phyloP scores from a whole-genome alignment of 2,329 filamentous ascomycete genomes.

The Arthrobotrys conoides region DNA sequence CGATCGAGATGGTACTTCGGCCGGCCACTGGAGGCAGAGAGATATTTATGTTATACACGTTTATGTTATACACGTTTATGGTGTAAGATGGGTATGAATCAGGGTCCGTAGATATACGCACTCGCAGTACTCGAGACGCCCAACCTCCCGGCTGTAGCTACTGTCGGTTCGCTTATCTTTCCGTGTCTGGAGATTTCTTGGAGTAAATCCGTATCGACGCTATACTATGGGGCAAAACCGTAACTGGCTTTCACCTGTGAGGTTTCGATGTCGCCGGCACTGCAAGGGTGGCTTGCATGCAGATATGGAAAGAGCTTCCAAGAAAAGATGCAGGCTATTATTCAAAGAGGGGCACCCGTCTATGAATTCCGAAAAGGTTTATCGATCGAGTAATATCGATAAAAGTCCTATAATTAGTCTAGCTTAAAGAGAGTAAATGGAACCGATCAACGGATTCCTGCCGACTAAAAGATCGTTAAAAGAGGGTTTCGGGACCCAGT shows the following conservation, averaged over 20 bases:
- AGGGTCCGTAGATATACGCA: constrained; percentile 38
- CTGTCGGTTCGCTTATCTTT: constrained; percentile 49
- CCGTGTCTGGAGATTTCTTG: constrained; percentile 42
- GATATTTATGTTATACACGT: constrained; percentile 53
- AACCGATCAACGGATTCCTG: constrained; percentile 61
- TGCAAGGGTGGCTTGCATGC: constrained; percentile 55
- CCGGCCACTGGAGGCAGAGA: constrained; percentile 48
- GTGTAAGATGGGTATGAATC: constrained; percentile 23
- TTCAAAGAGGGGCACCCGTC: constrained; percentile 38
- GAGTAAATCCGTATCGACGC: constrained; percentile 2
- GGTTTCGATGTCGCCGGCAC: constrained; percentile 38
- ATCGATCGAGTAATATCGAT: constrained; percentile 36
- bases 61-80: neutral
- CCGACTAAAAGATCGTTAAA: constrained; percentile 40
- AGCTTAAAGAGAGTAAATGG: constrained; percentile 54
- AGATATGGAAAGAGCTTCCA: constrained; percentile 53
- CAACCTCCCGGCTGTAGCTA: constrained; percentile 51
- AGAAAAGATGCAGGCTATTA: constrained; percentile 31
- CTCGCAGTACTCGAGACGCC: constrained; percentile 25
- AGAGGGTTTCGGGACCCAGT: constrained; percentile 29
- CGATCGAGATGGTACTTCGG: constrained; percentile 52
- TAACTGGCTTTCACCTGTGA: neutral
- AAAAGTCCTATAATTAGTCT: constrained; percentile 18
- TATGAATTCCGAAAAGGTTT: constrained; percentile 51
- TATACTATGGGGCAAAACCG: neutral